phyloP scores from a whole-genome alignment of 2,329 filamentous ascomycete species.

The Aspergillus aculeatus region DNA sequence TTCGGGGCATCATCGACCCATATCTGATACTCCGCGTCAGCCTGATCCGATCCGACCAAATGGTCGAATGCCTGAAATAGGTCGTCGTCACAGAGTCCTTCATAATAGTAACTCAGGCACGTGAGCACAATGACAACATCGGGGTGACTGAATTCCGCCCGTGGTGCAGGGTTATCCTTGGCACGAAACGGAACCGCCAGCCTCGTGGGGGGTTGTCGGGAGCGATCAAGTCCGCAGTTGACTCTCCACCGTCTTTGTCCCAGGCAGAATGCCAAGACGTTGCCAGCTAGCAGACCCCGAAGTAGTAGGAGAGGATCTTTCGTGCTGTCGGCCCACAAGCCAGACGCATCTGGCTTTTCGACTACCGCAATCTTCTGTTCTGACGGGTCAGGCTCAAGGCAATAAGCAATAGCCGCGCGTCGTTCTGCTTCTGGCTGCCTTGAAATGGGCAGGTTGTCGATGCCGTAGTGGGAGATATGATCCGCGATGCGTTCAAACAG shows the following conservation, averaged over 20 bases:
- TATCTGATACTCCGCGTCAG: conserved; percentile 48
- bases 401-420: conserved; percentile 44
- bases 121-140: conserved; percentile 60
- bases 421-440: conserved; percentile 33
- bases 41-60: conserved; percentile 54
- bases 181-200: conserved; percentile 61
- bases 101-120: conserved; percentile 56
- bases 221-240: conserved; percentile 58
- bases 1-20: conserved; percentile 32
- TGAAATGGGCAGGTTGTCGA: conserved; percentile 47
- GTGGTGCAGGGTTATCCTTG: conserved; percentile 56
- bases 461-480: conserved; percentile 46
- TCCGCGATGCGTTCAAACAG: conserved; percentile 28
- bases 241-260: conserved; percentile 63
- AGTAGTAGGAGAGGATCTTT: conserved; percentile 28
- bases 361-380: conserved; percentile 33
- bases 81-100: conserved; percentile 53
- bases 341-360: conserved; percentile 34
- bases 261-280: conserved; percentile 56
- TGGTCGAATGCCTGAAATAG: conserved; percentile 50
- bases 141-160: conserved; percentile 63
- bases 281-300: conserved; percentile 54
- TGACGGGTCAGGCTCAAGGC: conserved; percentile 40
- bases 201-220: conserved; percentile 50
- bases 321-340: conserved; percentile 48